Percentiles rank a stretch among this genome's conserved stretches.
These are phyloP conservation scores for Sinapis alba DNA, from an alignment of 441 rosid species.

Conservation along the genomic window DNA sequence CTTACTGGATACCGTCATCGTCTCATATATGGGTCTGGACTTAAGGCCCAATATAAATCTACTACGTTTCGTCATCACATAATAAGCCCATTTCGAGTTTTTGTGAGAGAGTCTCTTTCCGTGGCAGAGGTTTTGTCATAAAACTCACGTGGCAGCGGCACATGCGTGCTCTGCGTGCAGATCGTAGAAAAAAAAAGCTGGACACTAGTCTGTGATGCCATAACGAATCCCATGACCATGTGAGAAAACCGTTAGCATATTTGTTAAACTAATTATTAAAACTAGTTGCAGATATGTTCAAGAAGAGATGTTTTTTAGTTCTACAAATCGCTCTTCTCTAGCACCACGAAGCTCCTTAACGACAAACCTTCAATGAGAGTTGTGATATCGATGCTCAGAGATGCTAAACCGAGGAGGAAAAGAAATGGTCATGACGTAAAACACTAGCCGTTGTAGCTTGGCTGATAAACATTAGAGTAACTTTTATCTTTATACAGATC, in stretches of 20 bases:
- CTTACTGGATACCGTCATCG: slow-evolving; percentile 30
- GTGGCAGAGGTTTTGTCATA: neutral
- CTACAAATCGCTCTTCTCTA: slow-evolving; percentile 78
- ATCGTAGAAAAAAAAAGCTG: neutral
- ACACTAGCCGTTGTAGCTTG: slow-evolving; percentile 42
- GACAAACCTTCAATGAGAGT: slow-evolving; percentile 94
- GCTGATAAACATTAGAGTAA: slow-evolving; percentile 51
- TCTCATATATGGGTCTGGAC: slow-evolving; percentile 3
- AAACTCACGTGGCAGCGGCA: slow-evolving; percentile 38
- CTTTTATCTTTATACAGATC: slow-evolving; percentile 19
- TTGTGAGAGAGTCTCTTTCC: neutral
- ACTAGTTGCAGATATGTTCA: slow-evolving; percentile 82
- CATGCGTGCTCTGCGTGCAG: slow-evolving; percentile 27
- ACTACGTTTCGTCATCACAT: neutral
- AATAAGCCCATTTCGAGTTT: slow-evolving; percentile 4
- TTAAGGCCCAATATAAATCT: neutral
- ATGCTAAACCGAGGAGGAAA: too few species aligned
- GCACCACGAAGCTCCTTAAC: slow-evolving; percentile 88
- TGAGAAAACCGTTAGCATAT: slow-evolving; percentile 30
- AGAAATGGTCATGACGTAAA: slow-evolving; percentile 47
- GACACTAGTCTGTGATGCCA: slow-evolving; percentile 26
- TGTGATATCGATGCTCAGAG: too few species aligned
- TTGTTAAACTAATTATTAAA: neutral
- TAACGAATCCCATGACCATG: slow-evolving; percentile 36
- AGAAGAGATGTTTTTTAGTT: slow-evolving; percentile 85